phyloP scores from a whole-genome alignment of 1,139 yeast species.

The Suzukiozyma palmioleophila region DNA sequence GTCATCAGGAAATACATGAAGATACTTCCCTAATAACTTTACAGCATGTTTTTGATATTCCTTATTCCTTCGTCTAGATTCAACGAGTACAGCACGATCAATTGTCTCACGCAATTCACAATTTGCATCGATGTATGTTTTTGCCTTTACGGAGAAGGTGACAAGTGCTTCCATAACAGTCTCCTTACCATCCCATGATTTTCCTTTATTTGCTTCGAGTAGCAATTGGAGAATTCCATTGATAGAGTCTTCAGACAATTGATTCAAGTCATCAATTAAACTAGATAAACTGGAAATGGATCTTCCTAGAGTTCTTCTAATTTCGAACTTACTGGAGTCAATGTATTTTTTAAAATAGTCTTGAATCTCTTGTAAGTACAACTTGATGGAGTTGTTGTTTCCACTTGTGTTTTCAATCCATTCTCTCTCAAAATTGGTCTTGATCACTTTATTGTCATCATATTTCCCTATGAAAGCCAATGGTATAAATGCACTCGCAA shows the following conservation, averaged over 20 bases:
- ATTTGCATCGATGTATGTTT: conserved; percentile 18
- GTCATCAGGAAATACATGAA: conserved; percentile 39
- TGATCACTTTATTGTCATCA: conserved; percentile 49
- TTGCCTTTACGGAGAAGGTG: conserved; percentile 46
- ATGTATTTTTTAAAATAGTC: conserved; percentile 46
- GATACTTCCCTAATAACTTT: conserved; percentile 45
- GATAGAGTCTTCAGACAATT: conserved; percentile 21
- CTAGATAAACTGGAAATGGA: conserved; percentile 63
- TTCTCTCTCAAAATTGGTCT: conserved; percentile 51
- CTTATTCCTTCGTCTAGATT: conserved; percentile 64
- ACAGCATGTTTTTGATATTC: conserved; percentile 56
- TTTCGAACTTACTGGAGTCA: conserved; percentile 54
- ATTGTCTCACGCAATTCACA: conserved; percentile 19
- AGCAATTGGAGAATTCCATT: conserved; percentile 49
- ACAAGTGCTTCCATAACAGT: conserved; percentile 67
- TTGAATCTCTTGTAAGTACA: conserved; percentile 72
- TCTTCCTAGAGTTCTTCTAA: conserved; percentile 69
- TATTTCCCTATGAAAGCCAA: conserved; percentile 74
- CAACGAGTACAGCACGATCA: conserved; percentile 38
- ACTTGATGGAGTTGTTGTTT: conserved; percentile 62
- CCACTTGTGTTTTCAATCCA: conserved; percentile 84
- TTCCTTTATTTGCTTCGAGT: conserved; percentile 64
- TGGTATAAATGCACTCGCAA: conserved; percentile 69
- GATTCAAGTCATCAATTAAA: conserved; percentile 30
- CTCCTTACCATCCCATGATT: conserved; percentile 90